Evolutionary conservation across 1,139 yeast species (phyloP), one percentile per base, ranked within the genome.

Genomic region (Sugiyamaella castrensis): DNA sequence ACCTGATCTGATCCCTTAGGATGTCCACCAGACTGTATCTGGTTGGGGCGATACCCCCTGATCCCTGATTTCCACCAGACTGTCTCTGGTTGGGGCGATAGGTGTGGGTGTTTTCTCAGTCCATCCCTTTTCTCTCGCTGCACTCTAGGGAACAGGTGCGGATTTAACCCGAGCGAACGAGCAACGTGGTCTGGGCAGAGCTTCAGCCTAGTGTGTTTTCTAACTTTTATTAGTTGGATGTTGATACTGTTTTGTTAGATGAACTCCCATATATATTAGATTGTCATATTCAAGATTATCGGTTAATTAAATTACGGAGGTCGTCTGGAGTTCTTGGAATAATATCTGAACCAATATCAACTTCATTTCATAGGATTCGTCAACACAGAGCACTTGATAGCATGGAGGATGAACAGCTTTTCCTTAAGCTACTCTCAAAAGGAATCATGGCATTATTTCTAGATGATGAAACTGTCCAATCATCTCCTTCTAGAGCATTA

Each of bases 331-430:
- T 50, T 28, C 28, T 59, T 16, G 37, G 29, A 5, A 71, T 70
- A 6, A 19, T 8, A 2, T 58, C 55, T 29, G 65, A 57, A 28
- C 56, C 63, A 7, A 52, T 67, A 12, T 68, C 65, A 32, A 60
- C 59, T 3, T 69, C 70, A 2, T 71, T 71, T 53, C 68, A 69
- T 47, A 54, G 62, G 2, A 39, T 71, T 6, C 59, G 71, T 66
- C 82, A 71, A 60, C 86, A 74, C 70, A 79, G 68, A 63, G 87
- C 75, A 54, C 71, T 71, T 63, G 60, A 53, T 6, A 46, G 47
- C 19, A 40, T 54, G 2, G 62, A 58, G 5, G 51, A 56, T 24
- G 60, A 62, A 56, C 61, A 55, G 45, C 53, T 64, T 11, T 75
- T 72, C 54, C 51, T 70, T 26, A 62, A 65, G 31, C 51, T 71